Evolutionary conservation across 2,329 filamentous ascomycete species (phyloP).

Genomic region (Incumbomyces lentus): DNA sequence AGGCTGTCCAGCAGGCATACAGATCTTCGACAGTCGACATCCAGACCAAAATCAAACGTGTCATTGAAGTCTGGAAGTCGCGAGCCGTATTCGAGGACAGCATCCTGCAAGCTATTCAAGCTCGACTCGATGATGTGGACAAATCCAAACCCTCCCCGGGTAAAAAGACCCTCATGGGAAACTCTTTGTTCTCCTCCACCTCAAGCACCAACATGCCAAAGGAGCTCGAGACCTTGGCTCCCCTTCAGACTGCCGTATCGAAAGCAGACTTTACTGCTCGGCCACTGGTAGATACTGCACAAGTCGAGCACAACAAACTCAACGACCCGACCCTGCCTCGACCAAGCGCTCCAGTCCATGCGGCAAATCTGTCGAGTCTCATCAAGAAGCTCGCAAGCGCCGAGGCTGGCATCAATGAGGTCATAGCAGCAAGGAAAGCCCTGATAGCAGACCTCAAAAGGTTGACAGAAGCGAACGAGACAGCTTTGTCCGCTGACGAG

Average conservation of each 20-base stretch:
- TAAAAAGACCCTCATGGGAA: constrained; percentile 50
- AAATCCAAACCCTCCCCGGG: constrained; percentile 34
- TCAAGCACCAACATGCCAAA: constrained; percentile 50
- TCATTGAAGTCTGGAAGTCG: constrained; percentile 90
- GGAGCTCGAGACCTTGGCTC: constrained; percentile 66
- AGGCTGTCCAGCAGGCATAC: constrained; percentile 83
- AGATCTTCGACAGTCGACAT: constrained; percentile 78
- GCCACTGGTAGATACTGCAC: constrained; percentile 58
- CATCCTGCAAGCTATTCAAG: constrained; percentile 72
- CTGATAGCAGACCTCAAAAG: constrained; percentile 75
- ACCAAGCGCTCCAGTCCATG: constrained; percentile 80
- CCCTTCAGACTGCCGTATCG: constrained; percentile 60
- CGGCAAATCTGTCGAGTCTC: constrained; percentile 78
- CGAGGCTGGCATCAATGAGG: constrained; percentile 78
- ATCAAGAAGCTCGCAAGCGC: constrained; percentile 80
- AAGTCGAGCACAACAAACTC: constrained; percentile 74
- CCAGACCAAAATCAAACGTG: constrained; percentile 75
- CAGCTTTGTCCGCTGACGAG: constrained; percentile 60
- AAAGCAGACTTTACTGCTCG: constrained; percentile 63
- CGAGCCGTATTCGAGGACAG: constrained; percentile 71
- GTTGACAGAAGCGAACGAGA: constrained; percentile 63
- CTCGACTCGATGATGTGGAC: constrained; percentile 60
- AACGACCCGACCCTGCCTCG: constrained; percentile 58
- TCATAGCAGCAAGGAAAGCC: constrained; percentile 70
- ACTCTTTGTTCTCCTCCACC: constrained; percentile 59